A percentile compares a stretch with the other conserved stretches of the same genome.
phyloP scores from a whole-genome alignment of 176 grass and related monocot species.

The Carex littledalei region DNA sequence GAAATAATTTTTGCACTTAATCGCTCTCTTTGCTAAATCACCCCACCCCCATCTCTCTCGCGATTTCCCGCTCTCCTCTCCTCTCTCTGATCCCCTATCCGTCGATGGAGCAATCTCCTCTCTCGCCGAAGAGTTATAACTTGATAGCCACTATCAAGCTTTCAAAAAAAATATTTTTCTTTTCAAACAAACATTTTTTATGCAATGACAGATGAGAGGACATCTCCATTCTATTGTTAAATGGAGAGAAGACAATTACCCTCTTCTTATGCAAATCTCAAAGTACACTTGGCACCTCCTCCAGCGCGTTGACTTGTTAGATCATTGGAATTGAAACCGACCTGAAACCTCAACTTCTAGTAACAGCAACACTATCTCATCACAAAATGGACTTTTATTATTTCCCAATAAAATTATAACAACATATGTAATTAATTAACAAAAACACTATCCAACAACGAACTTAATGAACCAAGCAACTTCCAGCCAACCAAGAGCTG shows the following conservation, averaged over 20 bases:
- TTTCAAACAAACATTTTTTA: too few species aligned
- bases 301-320: neutral
- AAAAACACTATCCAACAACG: neutral
- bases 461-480: conserved; percentile 14
- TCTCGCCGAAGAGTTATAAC: too few species aligned
- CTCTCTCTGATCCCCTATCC: too few species aligned
- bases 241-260: neutral
- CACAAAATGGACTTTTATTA: neutral
- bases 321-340: neutral
- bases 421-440: neutral
- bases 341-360: neutral
- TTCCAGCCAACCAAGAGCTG: neutral
- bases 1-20: too few species aligned
- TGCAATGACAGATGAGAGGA: neutral
- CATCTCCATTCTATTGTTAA: neutral
- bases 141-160: too few species aligned
- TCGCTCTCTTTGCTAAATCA: too few species aligned
- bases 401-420: neutral
- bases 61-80: too few species aligned
- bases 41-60: too few species aligned
- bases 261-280: neutral
- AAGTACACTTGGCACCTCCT: neutral
- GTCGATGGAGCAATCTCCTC: too few species aligned
- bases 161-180: too few species aligned
- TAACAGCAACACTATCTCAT: neutral